A percentile compares a stretch with the other conserved stretches of the same genome.
Evolutionary conservation across 805 yeast genomes (phyloP).

Genomic region (Ogataea kodamae): DNA sequence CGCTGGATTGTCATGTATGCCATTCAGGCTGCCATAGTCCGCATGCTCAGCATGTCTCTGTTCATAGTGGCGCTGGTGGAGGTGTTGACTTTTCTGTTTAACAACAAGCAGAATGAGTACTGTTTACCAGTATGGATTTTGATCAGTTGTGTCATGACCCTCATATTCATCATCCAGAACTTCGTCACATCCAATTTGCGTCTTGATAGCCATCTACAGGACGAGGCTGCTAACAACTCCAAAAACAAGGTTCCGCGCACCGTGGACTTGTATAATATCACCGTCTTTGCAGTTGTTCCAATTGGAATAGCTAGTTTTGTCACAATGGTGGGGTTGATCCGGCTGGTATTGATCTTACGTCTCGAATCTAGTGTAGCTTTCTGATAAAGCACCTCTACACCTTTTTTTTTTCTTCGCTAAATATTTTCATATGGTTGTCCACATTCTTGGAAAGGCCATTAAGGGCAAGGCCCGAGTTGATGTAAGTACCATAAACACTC

Average conservation of each 20-base stretch:
- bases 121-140: constrained; percentile 88
- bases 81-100: constrained; percentile 60
- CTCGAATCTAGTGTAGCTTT: constrained; percentile 45
- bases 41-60: constrained; percentile 81
- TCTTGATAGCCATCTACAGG: constrained; percentile 29
- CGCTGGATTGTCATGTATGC: constrained; percentile 93
- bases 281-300: constrained; percentile 97
- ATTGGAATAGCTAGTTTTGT: constrained; percentile 91
- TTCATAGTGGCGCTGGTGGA: constrained; percentile 69
- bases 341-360: constrained; percentile 72
- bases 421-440: constrained; percentile 43
- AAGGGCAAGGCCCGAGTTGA: constrained; percentile 37
- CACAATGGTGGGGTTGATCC: constrained; percentile 80
- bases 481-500: constrained; percentile 23
- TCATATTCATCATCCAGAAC: constrained; percentile 78
- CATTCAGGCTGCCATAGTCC: constrained; percentile 79
- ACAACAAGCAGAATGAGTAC: constrained; percentile 57
- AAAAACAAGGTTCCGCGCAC: constrained; percentile 50
- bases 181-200: constrained; percentile 79
- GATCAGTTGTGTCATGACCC: constrained; percentile 80
- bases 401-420: constrained; percentile 7
- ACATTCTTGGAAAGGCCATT: constrained; percentile 49
- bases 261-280: constrained; percentile 82
- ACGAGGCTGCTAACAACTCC: constrained; percentile 8
- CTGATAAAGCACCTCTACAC: constrained; percentile 7